phyloP scores from a whole-genome alignment of 2,329 filamentous ascomycete species.

The Colletotrichum karsti region DNA sequence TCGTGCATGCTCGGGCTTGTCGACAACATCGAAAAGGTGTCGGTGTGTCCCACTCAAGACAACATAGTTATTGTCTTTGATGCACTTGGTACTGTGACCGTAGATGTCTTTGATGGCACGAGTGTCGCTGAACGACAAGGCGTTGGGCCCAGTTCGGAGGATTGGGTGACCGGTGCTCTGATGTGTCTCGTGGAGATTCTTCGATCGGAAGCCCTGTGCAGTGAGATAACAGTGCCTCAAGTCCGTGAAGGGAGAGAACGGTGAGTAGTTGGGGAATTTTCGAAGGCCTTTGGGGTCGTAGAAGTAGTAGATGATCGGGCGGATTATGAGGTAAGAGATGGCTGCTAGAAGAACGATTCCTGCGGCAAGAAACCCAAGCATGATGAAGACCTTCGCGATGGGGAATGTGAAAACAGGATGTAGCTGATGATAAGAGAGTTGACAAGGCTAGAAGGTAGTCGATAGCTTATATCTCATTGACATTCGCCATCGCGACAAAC shows the following conservation, averaged over 20 bases:
- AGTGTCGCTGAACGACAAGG: constrained; percentile 48
- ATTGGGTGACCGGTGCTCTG: constrained; percentile 37
- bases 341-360: background rate
- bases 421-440: too few species aligned
- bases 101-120: constrained; percentile 59
- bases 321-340: background rate
- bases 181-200: background rate
- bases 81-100: constrained; percentile 57
- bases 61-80: constrained; percentile 46
- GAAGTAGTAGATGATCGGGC: background rate
- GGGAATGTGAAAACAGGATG: too few species aligned
- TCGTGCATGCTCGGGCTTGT: constrained; percentile 58
- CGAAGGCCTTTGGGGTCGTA: background rate
- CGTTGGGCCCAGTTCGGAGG: constrained; percentile 53
- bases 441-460: too few species aligned
- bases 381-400: background rate
- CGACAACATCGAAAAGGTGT: constrained; percentile 60
- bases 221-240: background rate
- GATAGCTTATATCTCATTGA: too few species aligned
- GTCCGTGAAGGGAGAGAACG: background rate
- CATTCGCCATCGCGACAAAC: too few species aligned
- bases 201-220: background rate
- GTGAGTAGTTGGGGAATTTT: background rate
- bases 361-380: background rate
- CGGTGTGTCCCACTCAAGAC: constrained; percentile 52